Percentiles rank a stretch among this genome's conserved stretches.
Conservation (phyloP, 2,329 filamentous ascomycete species). For the Paramyrothecium roridum region DNA sequence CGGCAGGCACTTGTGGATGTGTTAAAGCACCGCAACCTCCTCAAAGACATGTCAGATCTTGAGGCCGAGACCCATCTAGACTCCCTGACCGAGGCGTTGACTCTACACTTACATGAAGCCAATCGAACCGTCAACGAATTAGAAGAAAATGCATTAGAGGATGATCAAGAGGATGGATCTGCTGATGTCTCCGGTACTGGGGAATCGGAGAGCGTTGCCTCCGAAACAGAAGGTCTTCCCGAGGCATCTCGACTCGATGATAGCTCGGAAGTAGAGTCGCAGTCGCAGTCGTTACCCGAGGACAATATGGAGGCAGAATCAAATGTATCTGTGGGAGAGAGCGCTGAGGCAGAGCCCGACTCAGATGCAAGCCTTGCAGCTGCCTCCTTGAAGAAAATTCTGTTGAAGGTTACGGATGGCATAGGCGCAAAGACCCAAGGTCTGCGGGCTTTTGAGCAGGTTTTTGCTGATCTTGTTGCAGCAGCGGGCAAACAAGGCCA, state of each 20-base stretch:
- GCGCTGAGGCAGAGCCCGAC: neutral
- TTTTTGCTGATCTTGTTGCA: slow-evolving; percentile 46
- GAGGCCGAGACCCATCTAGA: slow-evolving; percentile 48
- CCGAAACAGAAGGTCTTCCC: neutral
- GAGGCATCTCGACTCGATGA: neutral
- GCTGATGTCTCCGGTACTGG: neutral
- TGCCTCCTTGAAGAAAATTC: slow-evolving; percentile 43
- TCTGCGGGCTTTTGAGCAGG: slow-evolving; percentile 47
- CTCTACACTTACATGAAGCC: slow-evolving; percentile 22
- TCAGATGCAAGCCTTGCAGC: slow-evolving; percentile 2
- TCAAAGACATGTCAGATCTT: slow-evolving; percentile 39
- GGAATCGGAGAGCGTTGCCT: neutral
- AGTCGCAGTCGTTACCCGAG: neutral
- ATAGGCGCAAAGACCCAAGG: slow-evolving; percentile 37
- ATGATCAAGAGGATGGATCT: slow-evolving; percentile 3
- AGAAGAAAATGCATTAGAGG: slow-evolving; percentile 9
- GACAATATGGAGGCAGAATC: neutral
- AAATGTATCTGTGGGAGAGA: neutral
- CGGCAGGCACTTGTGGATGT: slow-evolving; percentile 54
- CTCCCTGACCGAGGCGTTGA: slow-evolving; percentile 46
- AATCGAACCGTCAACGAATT: slow-evolving; percentile 15
- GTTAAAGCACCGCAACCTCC: slow-evolving; percentile 50
- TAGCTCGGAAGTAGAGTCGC: neutral
- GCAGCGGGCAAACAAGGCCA: neutral
- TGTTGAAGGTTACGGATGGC: slow-evolving; percentile 46